Percentiles rank a stretch among this genome's conserved stretches.
Conservation (phyloP, 1,139 yeast species). For the Yamadazyma siamensis region DNA sequence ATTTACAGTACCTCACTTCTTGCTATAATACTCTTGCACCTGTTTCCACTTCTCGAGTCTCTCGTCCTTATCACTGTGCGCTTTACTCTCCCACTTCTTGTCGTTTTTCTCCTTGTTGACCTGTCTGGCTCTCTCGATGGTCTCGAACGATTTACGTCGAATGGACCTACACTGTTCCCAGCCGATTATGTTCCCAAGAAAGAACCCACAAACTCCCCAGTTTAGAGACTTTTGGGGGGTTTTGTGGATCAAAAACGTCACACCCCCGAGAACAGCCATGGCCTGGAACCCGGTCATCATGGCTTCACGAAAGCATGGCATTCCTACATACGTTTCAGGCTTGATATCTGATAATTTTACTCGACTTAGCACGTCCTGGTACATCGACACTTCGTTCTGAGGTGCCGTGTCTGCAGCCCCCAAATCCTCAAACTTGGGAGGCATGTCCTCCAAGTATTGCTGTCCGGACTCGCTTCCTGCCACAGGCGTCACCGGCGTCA, state of each 20-base stretch:
- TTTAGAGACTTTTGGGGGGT: conserved; percentile 61
- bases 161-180: conserved; percentile 91
- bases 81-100: conserved; percentile 24
- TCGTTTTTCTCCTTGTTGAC: conserved; percentile 38
- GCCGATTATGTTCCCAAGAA: conserved; percentile 76
- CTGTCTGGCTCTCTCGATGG: conserved; percentile 60
- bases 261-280: conserved; percentile 75
- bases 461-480: conserved; percentile 14
- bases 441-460: conserved; percentile 31
- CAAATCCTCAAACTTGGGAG: conserved; percentile 46
- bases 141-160: conserved; percentile 59
- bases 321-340: conserved; percentile 49
- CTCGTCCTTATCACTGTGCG: conserved; percentile 17
- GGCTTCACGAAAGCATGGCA: conserved; percentile 91
- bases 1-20: conserved; percentile 9
- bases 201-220: conserved; percentile 82
- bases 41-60: conserved; percentile 27
- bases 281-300: conserved; percentile 83
- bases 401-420: conserved; percentile 16
- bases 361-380: conserved; percentile 29
- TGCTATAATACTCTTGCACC: conserved; percentile 15
- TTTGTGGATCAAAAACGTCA: conserved; percentile 67
- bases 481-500: conserved; percentile 23
- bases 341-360: conserved; percentile 52
- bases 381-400: conserved; percentile 14